phyloP scores from a whole-genome alignment of 441 rosid species.

The Bocquillonia castaneifolia region DNA sequence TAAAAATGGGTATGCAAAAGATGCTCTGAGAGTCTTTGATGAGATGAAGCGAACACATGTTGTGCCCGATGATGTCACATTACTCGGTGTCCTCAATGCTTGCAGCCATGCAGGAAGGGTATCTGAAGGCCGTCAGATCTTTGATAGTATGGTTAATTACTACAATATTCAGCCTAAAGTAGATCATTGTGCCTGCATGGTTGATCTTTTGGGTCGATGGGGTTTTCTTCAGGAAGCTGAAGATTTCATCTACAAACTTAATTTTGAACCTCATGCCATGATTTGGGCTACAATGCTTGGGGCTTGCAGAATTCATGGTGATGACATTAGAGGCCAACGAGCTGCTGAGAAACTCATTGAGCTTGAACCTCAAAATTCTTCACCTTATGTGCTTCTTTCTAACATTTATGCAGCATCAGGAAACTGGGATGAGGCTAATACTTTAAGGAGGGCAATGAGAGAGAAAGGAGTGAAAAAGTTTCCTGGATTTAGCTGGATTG shows the following conservation, averaged over 20 bases:
- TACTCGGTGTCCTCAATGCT: conserved; percentile 87
- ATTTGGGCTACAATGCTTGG: conserved; percentile 86
- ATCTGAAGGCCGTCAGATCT: conserved; percentile 55
- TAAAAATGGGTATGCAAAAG: conserved; percentile 78
- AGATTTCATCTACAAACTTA: conserved; percentile 50
- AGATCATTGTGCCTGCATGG: conserved; percentile 82
- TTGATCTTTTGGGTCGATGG: conserved; percentile 92
- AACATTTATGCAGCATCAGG: conserved; percentile 82
- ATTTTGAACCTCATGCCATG: conserved; percentile 62
- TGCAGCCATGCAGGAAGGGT: conserved; percentile 92
- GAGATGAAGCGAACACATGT: conserved; percentile 55
- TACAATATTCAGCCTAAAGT: conserved; percentile 58
- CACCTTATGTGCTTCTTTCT: conserved; percentile 75
- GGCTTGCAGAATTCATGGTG: conserved; percentile 81
- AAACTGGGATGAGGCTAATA: conserved; percentile 68
- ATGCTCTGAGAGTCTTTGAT: conserved; percentile 53
- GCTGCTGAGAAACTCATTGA: conserved; percentile 75
- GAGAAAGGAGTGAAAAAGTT: conserved; percentile 68
- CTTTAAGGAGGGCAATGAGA: conserved; percentile 67
- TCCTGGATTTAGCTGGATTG: conserved; percentile 87
- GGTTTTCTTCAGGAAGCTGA: conserved; percentile 78
- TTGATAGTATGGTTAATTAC: conserved; percentile 53
- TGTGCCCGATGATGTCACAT: conserved; percentile 75
- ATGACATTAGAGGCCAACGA: conserved; percentile 60
- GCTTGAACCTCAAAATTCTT: conserved; percentile 68